Percentiles rank a stretch among this genome's conserved stretches.
These are phyloP conservation scores for Trichoderma asperelloides DNA, from an alignment of 495 filamentous ascomycete species.

Conservation along the genomic window DNA sequence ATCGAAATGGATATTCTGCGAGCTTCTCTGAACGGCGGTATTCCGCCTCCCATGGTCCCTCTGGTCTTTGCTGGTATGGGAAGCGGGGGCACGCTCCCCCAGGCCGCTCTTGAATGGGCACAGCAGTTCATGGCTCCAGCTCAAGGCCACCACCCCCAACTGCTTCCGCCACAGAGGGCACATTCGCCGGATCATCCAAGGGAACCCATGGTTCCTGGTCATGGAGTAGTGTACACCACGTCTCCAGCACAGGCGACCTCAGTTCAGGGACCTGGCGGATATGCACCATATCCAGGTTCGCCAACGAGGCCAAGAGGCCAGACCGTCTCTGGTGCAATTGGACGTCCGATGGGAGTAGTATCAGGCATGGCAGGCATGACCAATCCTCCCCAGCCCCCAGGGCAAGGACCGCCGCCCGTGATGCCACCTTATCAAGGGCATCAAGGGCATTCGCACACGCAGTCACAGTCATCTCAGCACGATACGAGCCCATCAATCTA, in stretches of 20 bases:
- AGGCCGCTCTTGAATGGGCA: conserved; percentile 57
- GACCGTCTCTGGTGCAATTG: conserved; percentile 19
- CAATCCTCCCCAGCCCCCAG: not conserved
- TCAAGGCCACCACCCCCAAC: conserved; percentile 42
- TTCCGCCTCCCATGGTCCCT: conserved; percentile 81
- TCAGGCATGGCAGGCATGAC: not conserved
- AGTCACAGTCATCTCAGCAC: conserved; percentile 37
- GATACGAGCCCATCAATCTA: conserved; percentile 66
- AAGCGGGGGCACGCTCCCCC: conserved; percentile 48
- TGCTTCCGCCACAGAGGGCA: conserved; percentile 40
- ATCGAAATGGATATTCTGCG: conserved; percentile 61
- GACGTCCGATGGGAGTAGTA: conserved; percentile 20
- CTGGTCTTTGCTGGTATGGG: conserved; percentile 82
- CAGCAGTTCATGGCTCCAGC: conserved; percentile 55
- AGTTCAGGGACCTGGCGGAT: not conserved
- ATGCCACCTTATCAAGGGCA: conserved; percentile 17
- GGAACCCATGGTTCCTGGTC: conserved; percentile 17
- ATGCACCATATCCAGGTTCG: conserved; percentile 16
- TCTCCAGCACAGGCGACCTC: not conserved
- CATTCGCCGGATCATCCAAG: conserved; percentile 37
- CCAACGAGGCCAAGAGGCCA: conserved; percentile 22
- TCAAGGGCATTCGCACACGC: conserved; percentile 19
- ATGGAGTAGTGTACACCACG: not conserved
- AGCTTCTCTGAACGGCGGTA: conserved; percentile 68
- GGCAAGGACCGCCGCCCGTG: conserved; percentile 14